Evolutionary conservation across 2,329 filamentous ascomycete genomes (phyloP).

Genomic region (Aureobasidium sp.): DNA sequence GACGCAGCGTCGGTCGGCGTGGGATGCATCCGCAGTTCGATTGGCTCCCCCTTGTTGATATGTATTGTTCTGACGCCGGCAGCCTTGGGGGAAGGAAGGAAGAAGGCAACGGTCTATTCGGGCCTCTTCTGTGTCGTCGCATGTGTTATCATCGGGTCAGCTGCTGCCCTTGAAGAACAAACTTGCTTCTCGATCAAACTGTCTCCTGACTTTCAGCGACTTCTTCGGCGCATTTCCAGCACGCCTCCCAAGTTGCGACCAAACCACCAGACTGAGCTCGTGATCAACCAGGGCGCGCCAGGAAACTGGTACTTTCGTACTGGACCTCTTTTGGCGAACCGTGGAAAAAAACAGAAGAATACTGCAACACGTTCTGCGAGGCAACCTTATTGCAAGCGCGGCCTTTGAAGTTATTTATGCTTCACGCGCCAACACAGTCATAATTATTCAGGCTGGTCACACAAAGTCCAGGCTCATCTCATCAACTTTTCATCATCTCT

Average conservation of each 20-base stretch:
- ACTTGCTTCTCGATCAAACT: neutral
- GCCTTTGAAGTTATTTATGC: constrained; percentile 9
- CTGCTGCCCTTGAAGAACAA: neutral
- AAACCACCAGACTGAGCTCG: neutral
- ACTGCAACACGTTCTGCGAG: neutral
- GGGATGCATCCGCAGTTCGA: constrained; percentile 12
- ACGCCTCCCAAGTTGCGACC: neutral
- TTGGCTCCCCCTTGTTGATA: constrained; percentile 10
- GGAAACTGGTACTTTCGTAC: constrained; percentile 9
- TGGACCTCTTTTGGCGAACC: neutral
- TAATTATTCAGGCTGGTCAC: neutral
- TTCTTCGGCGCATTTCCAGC: neutral
- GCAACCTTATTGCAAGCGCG: constrained; percentile 10
- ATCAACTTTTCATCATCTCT: neutral
- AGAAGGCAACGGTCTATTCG: constrained; percentile 10
- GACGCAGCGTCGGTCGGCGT: constrained; percentile 3
- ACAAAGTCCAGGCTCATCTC: neutral
- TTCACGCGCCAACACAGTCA: constrained; percentile 10
- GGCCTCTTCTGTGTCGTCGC: constrained; percentile 8
- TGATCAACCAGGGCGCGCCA: constrained; percentile 6
- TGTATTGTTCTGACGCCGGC: neutral
- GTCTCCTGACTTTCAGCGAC: constrained; percentile 1
- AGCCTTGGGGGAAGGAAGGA: constrained; percentile 1
- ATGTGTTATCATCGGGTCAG: constrained; percentile 6
- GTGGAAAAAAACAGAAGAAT: constrained; percentile 1